Evolutionary conservation across 2,329 filamentous ascomycete species (phyloP).

Genomic region (Scedosporium apiospermum): DNA sequence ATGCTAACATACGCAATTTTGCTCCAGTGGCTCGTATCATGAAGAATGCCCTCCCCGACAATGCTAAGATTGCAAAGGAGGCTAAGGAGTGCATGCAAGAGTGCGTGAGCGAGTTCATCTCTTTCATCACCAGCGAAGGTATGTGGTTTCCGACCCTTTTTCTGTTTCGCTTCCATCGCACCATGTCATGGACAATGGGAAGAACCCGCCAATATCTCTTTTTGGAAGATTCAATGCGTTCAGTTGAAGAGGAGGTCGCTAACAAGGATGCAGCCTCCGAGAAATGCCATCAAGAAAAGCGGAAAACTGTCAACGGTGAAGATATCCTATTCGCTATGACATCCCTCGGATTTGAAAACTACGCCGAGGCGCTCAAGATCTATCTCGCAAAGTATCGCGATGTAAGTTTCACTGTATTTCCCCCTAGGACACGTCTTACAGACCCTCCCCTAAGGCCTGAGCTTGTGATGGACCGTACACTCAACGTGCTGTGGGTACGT

Average conservation of each 20-base stretch:
- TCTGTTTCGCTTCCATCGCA: not conserved
- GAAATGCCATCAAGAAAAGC: slow-evolving; percentile 98
- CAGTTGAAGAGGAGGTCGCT: not conserved
- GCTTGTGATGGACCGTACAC: not conserved
- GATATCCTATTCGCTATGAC: slow-evolving; percentile 99
- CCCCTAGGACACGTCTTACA: not conserved
- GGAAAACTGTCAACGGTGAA: slow-evolving; percentile 98
- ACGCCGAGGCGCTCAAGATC: slow-evolving; percentile 94
- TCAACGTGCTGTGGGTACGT: not conserved
- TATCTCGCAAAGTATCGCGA: slow-evolving; percentile 97
- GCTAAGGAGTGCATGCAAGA: slow-evolving; percentile 99
- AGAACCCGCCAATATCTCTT: no score
- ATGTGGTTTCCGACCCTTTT: slow-evolving; percentile 25
- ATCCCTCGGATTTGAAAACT: slow-evolving; percentile 97
- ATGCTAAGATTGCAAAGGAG: slow-evolving; percentile 98
- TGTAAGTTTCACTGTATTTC: slow-evolving; percentile 46
- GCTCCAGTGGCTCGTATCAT: slow-evolving; percentile 97
- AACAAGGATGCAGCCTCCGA: slow-evolving; percentile 63
- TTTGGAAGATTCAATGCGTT: no score
- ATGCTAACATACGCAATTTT: slow-evolving; percentile 94
- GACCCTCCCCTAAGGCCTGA: not conserved
- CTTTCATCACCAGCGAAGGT: slow-evolving; percentile 99
- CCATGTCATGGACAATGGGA: not conserved
- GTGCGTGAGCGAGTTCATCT: slow-evolving; percentile 99
- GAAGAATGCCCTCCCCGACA: slow-evolving; percentile 95